phyloP scores from a whole-genome alignment of 306 rosid genomes.

The barrel medic (Medicago truncatula) region DNA sequence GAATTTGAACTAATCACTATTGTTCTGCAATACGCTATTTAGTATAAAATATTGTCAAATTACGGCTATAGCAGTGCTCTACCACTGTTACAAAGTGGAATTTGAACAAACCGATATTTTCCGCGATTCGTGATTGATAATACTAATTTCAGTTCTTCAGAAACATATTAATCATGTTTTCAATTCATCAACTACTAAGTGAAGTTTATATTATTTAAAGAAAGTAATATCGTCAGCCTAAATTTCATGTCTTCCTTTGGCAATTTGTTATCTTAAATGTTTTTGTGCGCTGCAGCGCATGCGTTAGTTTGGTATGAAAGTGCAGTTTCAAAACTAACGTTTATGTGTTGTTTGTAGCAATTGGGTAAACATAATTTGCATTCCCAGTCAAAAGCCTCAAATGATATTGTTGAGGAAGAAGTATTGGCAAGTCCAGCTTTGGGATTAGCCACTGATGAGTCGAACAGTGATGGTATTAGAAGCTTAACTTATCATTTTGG shows the following conservation, averaged over 20 bases:
- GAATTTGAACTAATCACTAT: too few species aligned
- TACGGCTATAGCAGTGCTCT: too few species aligned
- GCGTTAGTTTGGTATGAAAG: background rate
- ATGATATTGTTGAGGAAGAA: constrained; percentile 38
- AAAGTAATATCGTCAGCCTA: background rate
- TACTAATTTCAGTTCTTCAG: background rate
- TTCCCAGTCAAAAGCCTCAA: constrained; percentile 36
- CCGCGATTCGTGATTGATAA: too few species aligned
- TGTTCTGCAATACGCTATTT: too few species aligned
- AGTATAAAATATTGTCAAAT: too few species aligned
- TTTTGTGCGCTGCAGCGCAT: background rate
- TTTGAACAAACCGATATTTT: too few species aligned
- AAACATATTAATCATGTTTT: constrained; percentile 8
- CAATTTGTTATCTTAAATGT: background rate
- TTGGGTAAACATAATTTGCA: constrained; percentile 38
- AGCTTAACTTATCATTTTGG: constrained; percentile 42
- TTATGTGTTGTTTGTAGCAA: constrained; percentile 51
- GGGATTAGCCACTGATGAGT: constrained; percentile 43
- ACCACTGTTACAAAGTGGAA: too few species aligned
- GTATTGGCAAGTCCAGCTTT: constrained; percentile 9
- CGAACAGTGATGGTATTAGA: constrained; percentile 42
- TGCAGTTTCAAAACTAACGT: constrained; percentile 23
- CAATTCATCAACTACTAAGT: background rate
- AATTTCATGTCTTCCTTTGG: background rate
- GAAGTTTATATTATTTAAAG: constrained; percentile 2